Evolutionary conservation across 306 rosid species (phyloP), one percentile per base, ranked within the genome.

Genomic region (Neltuma alba): DNA sequence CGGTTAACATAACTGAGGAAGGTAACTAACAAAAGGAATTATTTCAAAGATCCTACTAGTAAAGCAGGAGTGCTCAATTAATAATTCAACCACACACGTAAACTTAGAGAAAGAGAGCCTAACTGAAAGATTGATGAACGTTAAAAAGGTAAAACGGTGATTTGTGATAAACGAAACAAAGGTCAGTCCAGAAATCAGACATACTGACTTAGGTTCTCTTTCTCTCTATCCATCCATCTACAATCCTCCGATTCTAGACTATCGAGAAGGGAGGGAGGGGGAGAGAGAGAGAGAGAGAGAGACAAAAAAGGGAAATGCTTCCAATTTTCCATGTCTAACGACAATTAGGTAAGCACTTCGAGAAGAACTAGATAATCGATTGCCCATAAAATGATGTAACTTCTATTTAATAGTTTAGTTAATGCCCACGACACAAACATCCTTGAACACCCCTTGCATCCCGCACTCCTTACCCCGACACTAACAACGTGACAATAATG

Each of bases 61-160:
- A 15, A 63, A 16, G 42, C 14, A 33, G 41, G n/a, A 62, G 38
- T 38, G 15, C 21, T 31, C 68, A 6, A 15, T 58, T 58, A 31
- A 62, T 31, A 62, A 62, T 6, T 62, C 23, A 62, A 62, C 31
- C 40, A 52, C 27, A n/a, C 27, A 52, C 58, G 7, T n/a, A 52
- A 20, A 52, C 58, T 52, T 16, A 52, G 27, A 52, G 47, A 66
- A 5, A 7, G 8, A 27, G 6, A 45, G 28, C 15, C n/a, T 12
- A 28, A 27, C 88, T 14, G n/a, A 25, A 4, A 12, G 93, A 15
- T 15, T 45, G 52, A 48, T 6, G 55, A 48, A 48, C 9, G 23
- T 0, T 2, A 5, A 18, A 18, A 48, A 47, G 7, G 18, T 6
- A 21, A 16, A 14, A 28, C 3, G 0, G 4, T 18, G 30, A 13